Conservation (phyloP, 139 green algal species). For the Chara braunii region DNA sequence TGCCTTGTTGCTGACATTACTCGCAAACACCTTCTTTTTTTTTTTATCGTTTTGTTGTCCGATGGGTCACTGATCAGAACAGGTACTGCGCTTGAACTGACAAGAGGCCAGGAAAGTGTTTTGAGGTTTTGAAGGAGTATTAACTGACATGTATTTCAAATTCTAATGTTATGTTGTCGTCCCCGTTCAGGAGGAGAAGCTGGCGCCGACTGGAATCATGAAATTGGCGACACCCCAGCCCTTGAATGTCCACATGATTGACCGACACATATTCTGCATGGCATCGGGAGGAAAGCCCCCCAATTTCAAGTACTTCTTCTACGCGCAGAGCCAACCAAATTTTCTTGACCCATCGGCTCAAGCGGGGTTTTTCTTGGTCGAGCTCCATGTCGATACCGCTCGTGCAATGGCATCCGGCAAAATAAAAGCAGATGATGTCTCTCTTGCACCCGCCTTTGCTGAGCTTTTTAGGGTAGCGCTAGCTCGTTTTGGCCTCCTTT, state of each 20-base stretch:
- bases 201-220: neutral
- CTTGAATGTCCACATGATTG: slow-evolving; percentile 49
- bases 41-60: neutral
- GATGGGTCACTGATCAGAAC: neutral
- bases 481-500: neutral
- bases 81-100: slow-evolving; percentile 19
- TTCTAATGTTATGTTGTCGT: slow-evolving; percentile 4
- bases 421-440: slow-evolving; percentile 49
- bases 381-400: slow-evolving; percentile 52
- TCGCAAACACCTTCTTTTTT: slow-evolving; percentile 5
- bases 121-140: neutral
- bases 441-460: neutral
- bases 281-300: slow-evolving; percentile 60
- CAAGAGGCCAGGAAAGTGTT: neutral
- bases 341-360: slow-evolving; percentile 12
- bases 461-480: neutral
- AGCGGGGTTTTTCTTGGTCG: slow-evolving; percentile 52
- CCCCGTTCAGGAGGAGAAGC: slow-evolving; percentile 13
- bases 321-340: too few relatives aligned
- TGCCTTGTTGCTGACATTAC: too few relatives aligned
- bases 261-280: slow-evolving; percentile 58
- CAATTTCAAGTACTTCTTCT: slow-evolving; percentile 71
- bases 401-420: slow-evolving; percentile 42
- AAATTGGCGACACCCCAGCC: slow-evolving; percentile 4
- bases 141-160: slow-evolving; percentile 15